phyloP scores from a whole-genome alignment of 2,329 filamentous ascomycete genomes.

The Neofusicoccum ribis region DNA sequence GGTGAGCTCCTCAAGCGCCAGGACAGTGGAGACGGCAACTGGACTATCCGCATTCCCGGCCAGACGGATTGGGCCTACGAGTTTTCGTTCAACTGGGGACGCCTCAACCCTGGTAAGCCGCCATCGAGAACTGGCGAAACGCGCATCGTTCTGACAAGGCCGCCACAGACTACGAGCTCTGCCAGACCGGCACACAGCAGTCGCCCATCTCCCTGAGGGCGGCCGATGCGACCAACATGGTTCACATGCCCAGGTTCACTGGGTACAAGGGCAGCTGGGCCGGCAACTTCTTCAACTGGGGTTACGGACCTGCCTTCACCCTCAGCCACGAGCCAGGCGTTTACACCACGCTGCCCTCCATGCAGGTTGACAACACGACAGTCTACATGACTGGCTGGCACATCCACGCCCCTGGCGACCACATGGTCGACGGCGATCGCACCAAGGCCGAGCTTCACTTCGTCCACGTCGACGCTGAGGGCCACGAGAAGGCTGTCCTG shows the following conservation, averaged over 20 bases:
- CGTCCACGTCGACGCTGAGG: conserved; percentile 47
- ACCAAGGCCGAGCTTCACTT: conserved; percentile 52
- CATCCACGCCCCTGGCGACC: conserved; percentile 54
- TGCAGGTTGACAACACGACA: conserved; percentile 50
- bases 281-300: conserved; percentile 52
- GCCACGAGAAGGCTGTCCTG: conserved; percentile 47
- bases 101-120: conserved; percentile 31
- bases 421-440: conserved; percentile 46
- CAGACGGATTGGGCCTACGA: conserved; percentile 34
- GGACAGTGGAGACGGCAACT: not conserved
- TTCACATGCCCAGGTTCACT: conserved; percentile 45
- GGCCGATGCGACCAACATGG: conserved; percentile 41
- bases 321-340: conserved; percentile 36
- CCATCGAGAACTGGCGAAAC: not conserved
- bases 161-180: conserved; percentile 42
- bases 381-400: conserved; percentile 54
- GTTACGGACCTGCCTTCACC: conserved; percentile 50
- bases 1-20: not conserved
- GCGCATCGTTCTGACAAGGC: not conserved
- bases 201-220: conserved; percentile 50
- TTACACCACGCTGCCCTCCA: conserved; percentile 42
- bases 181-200: conserved; percentile 54
- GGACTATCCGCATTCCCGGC: not conserved
- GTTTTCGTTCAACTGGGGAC: conserved; percentile 45
- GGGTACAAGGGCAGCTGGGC: conserved; percentile 35